Base-by-base conservation (phyloP, 2,329 filamentous ascomycete species). In the Hypoxylon sp. region DNA sequence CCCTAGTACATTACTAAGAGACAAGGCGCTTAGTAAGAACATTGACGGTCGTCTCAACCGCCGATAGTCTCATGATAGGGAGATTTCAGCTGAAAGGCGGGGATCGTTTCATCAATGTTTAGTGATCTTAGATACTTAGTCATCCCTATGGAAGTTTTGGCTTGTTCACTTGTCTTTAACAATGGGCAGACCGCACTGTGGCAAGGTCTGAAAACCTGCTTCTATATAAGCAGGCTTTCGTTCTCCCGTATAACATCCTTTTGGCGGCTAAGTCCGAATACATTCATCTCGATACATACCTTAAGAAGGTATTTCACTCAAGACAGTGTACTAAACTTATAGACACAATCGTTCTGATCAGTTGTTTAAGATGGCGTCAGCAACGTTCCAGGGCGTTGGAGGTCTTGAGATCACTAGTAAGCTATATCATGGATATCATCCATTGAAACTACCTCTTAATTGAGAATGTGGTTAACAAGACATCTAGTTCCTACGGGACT, bases 371-470 rank as follows among this genome's bases (percentile, higher is more conserved):
- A 54, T 54, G 52, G 22, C 52, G 19, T 54, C 52, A 29, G 35
- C 22, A 39, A 54, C 52, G 5, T 37, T 54, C 33, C 33, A 22
- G 3, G 52, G 52, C 35, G 19, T 54, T 35, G 52, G 42, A 54
- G 26, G 33, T 19, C 35, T 14, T 14, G 26, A 54, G n/a, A 54
- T 54, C 52, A 54, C 52, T 4, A 22, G 52, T 54, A 3, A 42
- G 52, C 22, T 42, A 19, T 22, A 22, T 13, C 31, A 13, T 13
- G n/a, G 19, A 22, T 22, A 22, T 39, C 8, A 24, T 42, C 5
- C 52, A 42, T n/a, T 17, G 10, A 13, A 42, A 5, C 17, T 54
- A 29, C 5, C n/a, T n/a, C n/a, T 29, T 11, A 5, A 17, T 50
- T n/a, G 9, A 0, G 6, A 10, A 11, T 1, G 8, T n/a, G 46